phyloP scores from a whole-genome alignment of 2,329 filamentous ascomycete species.

The Paramyrothecium roridum region DNA sequence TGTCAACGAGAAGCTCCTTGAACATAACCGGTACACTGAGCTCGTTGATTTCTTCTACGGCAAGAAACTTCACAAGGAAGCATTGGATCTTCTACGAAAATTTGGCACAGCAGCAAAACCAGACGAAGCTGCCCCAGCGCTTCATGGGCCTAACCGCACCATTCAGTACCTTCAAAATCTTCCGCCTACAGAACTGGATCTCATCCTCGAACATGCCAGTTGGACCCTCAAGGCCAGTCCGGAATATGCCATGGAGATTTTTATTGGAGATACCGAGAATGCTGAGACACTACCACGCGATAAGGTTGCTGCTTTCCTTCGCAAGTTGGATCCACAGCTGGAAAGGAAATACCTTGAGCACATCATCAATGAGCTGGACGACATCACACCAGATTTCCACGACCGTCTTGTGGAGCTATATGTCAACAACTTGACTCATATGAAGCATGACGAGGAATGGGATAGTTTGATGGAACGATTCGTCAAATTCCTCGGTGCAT shows the following conservation, averaged over 20 bases:
- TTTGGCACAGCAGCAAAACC: constrained; percentile 65
- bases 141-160: constrained; percentile 81
- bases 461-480: constrained; percentile 62
- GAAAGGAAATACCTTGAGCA: constrained; percentile 87
- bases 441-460: constrained; percentile 45
- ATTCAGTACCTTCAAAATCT: constrained; percentile 88
- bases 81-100: constrained; percentile 74
- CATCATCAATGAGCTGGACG: constrained; percentile 81
- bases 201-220: constrained; percentile 86
- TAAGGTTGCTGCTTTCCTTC: constrained; percentile 71
- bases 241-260: constrained; percentile 83
- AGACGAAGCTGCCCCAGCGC: constrained; percentile 46
- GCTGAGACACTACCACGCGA: constrained; percentile 83
- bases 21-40: constrained; percentile 85
- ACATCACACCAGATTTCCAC: constrained; percentile 82
- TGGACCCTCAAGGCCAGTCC: constrained; percentile 79
- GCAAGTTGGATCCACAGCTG: constrained; percentile 64
- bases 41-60: constrained; percentile 97
- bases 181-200: constrained; percentile 80
- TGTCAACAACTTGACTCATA: constrained; percentile 53
- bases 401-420: constrained; percentile 73
- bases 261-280: constrained; percentile 90
- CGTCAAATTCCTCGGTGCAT: constrained; percentile 71
- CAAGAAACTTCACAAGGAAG: constrained; percentile 87
- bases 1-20: constrained; percentile 87